Base-by-base conservation (phyloP, 768 basidiomycete genomes). In the Phlegmacium glaucopus region DNA sequence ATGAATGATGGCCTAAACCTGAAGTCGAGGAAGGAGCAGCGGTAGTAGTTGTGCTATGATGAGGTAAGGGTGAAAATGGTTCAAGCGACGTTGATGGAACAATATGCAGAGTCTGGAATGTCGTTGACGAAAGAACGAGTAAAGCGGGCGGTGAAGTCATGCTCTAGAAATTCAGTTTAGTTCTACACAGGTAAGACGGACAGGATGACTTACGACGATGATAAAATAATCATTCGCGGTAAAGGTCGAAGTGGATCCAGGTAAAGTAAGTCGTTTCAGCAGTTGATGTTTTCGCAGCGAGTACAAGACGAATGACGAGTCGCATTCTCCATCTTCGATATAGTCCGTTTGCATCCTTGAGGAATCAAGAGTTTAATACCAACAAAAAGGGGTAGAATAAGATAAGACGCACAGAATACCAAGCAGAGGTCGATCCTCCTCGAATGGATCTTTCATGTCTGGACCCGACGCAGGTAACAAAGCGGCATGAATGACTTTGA, bases 71-170 rank as follows among this genome's bases (percentile, higher is more conserved):
- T 37, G 46, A 45, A 60, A 75, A 79, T 29, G 76, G 60, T 44
- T 72, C 66, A 47, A 83, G 72, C 16, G 68, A 68, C 37, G 72
- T 48, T 5, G 72, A 71, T 44, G 72, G 61, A 47, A 87, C 73
- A 55, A 67, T 74, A 60, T 75, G 71, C 55, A 87, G 54, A 16
- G 68, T 68, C 35, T 71, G 65, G 49, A 84, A 76, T 26, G 79
- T 79, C 43, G 64, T 64, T 16, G 83, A 62, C 5, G 82, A 83
- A 50, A 82, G 66, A 53, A 88, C 63, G 60, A 78, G 76, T 42
- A 88, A 66, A 17, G 71, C 66, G 9, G 76, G 65, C 32, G 81
- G 84, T 28, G 70, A 68, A 40, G 72, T 71, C n/a, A 81, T 80
- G 60, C 75, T 78, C 86, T 87, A 57, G 26, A 42, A n/a, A 6